Conservation (phyloP, 2,329 filamentous ascomycete genomes). For the Magnaporthiopsis rhizophila region DNA sequence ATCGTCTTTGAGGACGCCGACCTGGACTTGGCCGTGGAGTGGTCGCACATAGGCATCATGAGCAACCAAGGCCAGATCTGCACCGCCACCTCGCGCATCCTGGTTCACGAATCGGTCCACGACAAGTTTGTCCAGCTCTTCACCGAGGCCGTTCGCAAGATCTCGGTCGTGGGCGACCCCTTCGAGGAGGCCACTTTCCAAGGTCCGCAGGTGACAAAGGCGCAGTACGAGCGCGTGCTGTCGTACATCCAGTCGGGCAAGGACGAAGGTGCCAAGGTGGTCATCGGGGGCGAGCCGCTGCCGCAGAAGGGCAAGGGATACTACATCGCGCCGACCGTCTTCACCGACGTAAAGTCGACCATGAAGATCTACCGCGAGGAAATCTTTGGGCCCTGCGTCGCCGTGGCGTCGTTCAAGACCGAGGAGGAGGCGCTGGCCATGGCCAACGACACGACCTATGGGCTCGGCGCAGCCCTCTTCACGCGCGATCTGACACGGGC, state of each 20-base stretch:
- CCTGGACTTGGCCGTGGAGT: conserved; percentile 54
- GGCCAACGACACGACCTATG: conserved; percentile 43
- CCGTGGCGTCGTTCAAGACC: conserved; percentile 24
- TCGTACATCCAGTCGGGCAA: conserved; percentile 60
- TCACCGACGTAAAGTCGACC: conserved; percentile 24
- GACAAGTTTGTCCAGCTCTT: conserved; percentile 57
- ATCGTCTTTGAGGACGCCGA: conserved; percentile 56
- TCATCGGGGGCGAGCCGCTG: conserved; percentile 46
- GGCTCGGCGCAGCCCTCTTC: conserved; percentile 50
- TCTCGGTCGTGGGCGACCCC: conserved; percentile 57
- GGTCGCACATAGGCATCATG: conserved; percentile 37
- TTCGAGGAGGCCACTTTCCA: conserved; percentile 61
- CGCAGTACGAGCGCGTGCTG: conserved; percentile 60
- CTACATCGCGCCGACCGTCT: conserved; percentile 27
- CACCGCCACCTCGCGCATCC: conserved; percentile 50
- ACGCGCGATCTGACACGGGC: conserved; percentile 43
- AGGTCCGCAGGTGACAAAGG: conserved; percentile 60
- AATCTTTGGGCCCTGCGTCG: conserved; percentile 28
- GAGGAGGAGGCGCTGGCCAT: conserved; percentile 28
- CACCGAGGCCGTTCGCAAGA: conserved; percentile 46
- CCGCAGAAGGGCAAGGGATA: conserved; percentile 43
- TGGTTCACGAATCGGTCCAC: conserved; percentile 50
- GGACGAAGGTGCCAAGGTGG: conserved; percentile 55
- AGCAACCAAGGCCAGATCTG: conserved; percentile 55
- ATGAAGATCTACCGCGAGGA: conserved; percentile 29